These are phyloP conservation scores for Aphanocladium album DNA, from an alignment of 2,329 filamentous ascomycete species.

Conservation along the genomic window DNA sequence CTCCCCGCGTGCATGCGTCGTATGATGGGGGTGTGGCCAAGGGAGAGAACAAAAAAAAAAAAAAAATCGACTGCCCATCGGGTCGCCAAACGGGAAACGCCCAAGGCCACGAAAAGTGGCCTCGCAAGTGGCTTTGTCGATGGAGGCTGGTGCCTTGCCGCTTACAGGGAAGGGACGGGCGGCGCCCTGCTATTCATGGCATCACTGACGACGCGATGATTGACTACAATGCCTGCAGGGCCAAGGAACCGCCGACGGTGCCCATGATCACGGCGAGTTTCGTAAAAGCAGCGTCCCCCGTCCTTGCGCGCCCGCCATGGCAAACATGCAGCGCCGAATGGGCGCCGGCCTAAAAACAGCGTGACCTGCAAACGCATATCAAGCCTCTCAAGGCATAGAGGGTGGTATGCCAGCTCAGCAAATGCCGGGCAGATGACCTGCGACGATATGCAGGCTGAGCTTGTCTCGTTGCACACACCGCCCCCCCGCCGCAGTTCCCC, in stretches of 20 bases:
- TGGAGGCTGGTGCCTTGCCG: background rate
- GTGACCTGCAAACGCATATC: conserved; percentile 15
- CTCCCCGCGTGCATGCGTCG: background rate
- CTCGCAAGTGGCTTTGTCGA: background rate
- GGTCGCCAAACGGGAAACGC: background rate
- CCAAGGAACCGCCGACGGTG: background rate
- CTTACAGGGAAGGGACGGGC: background rate
- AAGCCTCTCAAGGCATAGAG: conserved; percentile 6
- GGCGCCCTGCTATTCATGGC: background rate
- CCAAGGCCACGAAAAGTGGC: background rate
- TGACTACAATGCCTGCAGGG: background rate
- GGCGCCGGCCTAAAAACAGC: background rate
- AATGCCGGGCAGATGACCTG: conserved; percentile 31
- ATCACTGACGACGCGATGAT: background rate
- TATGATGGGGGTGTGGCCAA: conserved; percentile 3
- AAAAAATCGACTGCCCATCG: background rate
- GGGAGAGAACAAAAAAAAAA: no score
- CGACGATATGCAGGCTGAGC: conserved; percentile 14
- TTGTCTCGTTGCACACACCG: conserved; percentile 1
- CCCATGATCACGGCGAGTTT: background rate
- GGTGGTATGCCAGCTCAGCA: conserved; percentile 32
- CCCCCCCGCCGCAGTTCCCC: conserved; percentile 4
- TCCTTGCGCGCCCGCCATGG: background rate
- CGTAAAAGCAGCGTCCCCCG: background rate
- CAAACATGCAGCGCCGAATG: background rate